Base-by-base conservation (phyloP, 345 rosid genomes). In the Laguncularia racemosa region DNA sequence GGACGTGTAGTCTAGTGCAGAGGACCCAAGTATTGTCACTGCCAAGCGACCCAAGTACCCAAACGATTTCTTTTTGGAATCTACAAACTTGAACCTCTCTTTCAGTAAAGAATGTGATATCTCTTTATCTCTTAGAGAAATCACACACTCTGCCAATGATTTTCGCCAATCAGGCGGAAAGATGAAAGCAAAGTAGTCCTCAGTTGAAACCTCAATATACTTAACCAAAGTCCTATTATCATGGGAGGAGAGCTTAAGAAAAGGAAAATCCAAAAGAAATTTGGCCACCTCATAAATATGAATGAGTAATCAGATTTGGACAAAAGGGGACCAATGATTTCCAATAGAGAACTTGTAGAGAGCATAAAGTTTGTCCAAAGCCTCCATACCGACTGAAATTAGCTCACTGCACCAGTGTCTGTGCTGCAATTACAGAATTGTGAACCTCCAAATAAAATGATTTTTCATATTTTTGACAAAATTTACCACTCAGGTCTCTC, bases 11-110 rank as follows among this genome's bases (percentile, higher is more conserved):
- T 16, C 15, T 0, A 68, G 50, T 52, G 58, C 52, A 19, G 63
- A 59, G 33, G 82, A 74, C 20, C 88, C 82, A 56, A 82, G 77
- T 73, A 79, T 63, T 11, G 67, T 51, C 56, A 65, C 21, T 13
- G 62, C 69, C 48, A 77, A 21, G 44, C 49, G 58, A 45, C 88
- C 88, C 50, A 67, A 58, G 45, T 68, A 62, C 45, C 78, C 73
- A 67, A 74, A 68, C 4, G 84, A 69, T 0, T n/a, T 28, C 9
- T 44, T 20, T 14, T 43, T 53, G 16, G 20, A 50, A 55, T 55
- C 44, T 26, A 16, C 55, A 49, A 13, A n/a, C 28, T 64, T 49
- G 16, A 51, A 44, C 15, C 52, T 62, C 23, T 71, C 77, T 49
- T 56, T 63, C 21, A 73, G 59, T 18, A 72, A 19, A 44, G 55